phyloP scores from a whole-genome alignment of 1,284 basidiomycete species.

The Cryptococcus jaspeensis region DNA sequence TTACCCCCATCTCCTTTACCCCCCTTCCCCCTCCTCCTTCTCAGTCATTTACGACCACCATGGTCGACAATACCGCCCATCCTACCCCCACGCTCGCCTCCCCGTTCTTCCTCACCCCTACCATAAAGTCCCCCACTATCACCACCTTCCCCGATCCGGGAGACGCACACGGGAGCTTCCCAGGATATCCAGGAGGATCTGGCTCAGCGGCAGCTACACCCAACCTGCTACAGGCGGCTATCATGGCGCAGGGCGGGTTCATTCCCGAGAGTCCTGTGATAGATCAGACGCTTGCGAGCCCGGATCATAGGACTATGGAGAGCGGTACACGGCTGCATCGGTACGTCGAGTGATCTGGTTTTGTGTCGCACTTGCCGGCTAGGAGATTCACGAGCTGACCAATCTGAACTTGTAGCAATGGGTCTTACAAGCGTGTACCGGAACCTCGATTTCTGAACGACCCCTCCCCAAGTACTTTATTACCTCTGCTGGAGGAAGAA shows the following conservation, averaged over 20 bases:
- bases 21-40: no score
- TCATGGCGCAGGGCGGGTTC: conserved; percentile 3
- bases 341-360: conserved; percentile 1
- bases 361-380: neutral
- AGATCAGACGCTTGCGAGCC: conserved; percentile 6
- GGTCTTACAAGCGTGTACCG: conserved; percentile 10
- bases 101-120: no score
- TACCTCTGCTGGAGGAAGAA: conserved; percentile 17
- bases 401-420: neutral
- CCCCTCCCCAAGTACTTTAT: conserved; percentile 17
- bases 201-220: neutral
- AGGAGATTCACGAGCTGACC: neutral
- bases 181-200: neutral
- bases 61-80: no score
- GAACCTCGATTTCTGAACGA: conserved; percentile 20
- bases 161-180: no score
- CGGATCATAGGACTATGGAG: conserved; percentile 12
- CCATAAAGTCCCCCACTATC: no score
- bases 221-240: conserved; percentile 4
- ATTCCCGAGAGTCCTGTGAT: conserved; percentile 13
- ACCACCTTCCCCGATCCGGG: no score
- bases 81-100: no score
- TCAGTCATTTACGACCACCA: no score
- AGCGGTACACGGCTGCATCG: neutral
- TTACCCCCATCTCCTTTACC: no score